These are phyloP conservation scores for Kuraishia borneana DNA, from an alignment of 805 yeast genomes.

Conservation along the genomic window DNA sequence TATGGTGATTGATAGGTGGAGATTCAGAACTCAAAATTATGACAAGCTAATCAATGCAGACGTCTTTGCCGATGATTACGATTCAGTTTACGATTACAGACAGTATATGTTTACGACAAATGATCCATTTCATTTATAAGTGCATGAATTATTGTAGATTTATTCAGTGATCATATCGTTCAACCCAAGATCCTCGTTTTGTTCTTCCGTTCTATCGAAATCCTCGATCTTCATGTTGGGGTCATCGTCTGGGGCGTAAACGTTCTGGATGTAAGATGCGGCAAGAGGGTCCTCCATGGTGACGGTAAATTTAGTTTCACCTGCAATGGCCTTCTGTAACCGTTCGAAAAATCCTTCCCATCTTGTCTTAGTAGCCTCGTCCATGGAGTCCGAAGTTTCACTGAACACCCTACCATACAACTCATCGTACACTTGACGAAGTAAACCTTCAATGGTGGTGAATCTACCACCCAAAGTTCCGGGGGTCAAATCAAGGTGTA, in stretches of 20 bases:
- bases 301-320: conserved; percentile 74
- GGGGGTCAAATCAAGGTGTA: conserved; percentile 80
- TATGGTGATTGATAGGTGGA: conserved; percentile 36
- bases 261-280: conserved; percentile 90
- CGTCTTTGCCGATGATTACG: background rate
- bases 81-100: background rate
- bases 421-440: conserved; percentile 84
- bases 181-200: conserved; percentile 88
- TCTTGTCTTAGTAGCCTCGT: conserved; percentile 56
- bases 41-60: conserved; percentile 1
- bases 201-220: conserved; percentile 77
- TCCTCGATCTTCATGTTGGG: conserved; percentile 93
- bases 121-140: background rate
- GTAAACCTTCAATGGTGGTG: conserved; percentile 91
- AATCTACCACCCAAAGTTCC: conserved; percentile 98
- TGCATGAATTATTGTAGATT: background rate
- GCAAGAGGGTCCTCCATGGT: conserved; percentile 92
- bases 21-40: conserved; percentile 21
- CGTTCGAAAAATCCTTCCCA: conserved; percentile 75
- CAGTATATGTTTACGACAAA: background rate
- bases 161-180: conserved; percentile 26
- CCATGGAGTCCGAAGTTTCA: conserved; percentile 89
- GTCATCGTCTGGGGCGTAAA: conserved; percentile 97
- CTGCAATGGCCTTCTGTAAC: conserved; percentile 70
- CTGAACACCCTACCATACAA: conserved; percentile 75